Evolutionary conservation across 805 yeast species (phyloP).

Genomic region (Cyberlindnera maclurae): DNA sequence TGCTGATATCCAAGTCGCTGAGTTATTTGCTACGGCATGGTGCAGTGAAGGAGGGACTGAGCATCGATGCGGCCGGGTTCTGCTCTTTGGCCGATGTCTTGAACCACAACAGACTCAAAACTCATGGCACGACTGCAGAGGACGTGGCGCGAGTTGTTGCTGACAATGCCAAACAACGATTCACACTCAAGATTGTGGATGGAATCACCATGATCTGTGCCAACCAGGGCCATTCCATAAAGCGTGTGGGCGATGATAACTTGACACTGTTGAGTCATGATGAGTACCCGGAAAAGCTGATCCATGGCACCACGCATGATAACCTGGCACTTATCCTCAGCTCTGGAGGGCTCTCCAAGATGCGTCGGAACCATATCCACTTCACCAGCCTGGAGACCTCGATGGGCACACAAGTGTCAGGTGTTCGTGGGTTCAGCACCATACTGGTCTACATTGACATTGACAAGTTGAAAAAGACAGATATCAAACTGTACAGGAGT

Average conservation of each 20-base stretch:
- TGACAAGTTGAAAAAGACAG: constrained; percentile 36
- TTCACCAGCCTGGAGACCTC: constrained; percentile 57
- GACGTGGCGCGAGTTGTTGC: constrained; percentile 58
- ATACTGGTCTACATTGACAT: constrained; percentile 60
- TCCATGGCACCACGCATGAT: constrained; percentile 70
- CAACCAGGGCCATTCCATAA: constrained; percentile 84
- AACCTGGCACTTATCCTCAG: constrained; percentile 42
- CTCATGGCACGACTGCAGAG: constrained; percentile 43
- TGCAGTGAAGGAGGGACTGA: constrained; percentile 60
- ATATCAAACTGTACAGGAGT: constrained; percentile 50
- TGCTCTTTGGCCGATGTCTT: constrained; percentile 48
- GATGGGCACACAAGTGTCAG: constrained; percentile 50
- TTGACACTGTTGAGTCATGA: constrained; percentile 31
- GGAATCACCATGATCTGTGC: constrained; percentile 56
- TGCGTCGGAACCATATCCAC: constrained; percentile 84
- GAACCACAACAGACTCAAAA: constrained; percentile 48
- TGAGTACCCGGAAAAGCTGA: constrained; percentile 45
- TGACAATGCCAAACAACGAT: constrained; percentile 66
- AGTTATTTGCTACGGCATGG: constrained; percentile 82
- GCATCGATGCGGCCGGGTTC: constrained; percentile 64
- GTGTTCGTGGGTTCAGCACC: constrained; percentile 52
- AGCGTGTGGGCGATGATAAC: constrained; percentile 33
- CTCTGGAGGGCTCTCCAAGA: constrained; percentile 51
- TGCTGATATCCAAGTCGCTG: constrained; percentile 62
- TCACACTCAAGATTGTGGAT: constrained; percentile 34